Conservation (phyloP, 140 eudicot species). For the Anethum foeniculum region DNA sequence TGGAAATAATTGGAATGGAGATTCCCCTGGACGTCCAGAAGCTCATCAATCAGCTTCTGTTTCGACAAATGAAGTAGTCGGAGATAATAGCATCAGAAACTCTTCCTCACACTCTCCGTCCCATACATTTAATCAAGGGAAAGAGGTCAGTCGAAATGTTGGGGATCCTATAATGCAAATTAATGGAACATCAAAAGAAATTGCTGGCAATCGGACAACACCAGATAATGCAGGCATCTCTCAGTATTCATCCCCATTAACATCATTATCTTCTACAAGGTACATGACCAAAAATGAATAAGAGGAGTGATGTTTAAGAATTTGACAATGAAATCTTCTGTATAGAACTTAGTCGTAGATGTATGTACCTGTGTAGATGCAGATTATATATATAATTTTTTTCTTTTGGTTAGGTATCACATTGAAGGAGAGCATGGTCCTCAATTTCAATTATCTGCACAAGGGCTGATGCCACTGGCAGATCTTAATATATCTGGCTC, state of each 20-base stretch:
- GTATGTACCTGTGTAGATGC: slow-evolving; percentile 3
- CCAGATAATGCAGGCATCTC: slow-evolving; percentile 36
- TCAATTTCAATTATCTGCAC: slow-evolving; percentile 6
- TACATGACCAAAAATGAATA: slow-evolving; percentile 23
- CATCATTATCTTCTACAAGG: slow-evolving; percentile 54
- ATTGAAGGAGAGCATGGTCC: slow-evolving; percentile 37
- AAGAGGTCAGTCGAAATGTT: slow-evolving; percentile 19
- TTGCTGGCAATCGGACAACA: slow-evolving; percentile 31
- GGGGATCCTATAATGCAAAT: slow-evolving; percentile 23
- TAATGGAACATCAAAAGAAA: slow-evolving; percentile 31
- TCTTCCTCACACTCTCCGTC: slow-evolving; percentile 23
- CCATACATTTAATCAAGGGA: slow-evolving; percentile 20
- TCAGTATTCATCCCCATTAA: slow-evolving; percentile 37
- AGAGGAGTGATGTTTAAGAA: background rate
- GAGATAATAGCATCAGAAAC: slow-evolving; percentile 14
- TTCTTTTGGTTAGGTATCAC: slow-evolving; percentile 36
- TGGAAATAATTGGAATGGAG: slow-evolving; percentile 31
- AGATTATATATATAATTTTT: background rate
- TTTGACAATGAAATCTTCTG: background rate
- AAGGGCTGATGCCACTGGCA: slow-evolving; percentile 44
- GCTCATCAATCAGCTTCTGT: slow-evolving; percentile 20
- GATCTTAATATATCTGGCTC: slow-evolving; percentile 38
- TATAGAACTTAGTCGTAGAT: background rate
- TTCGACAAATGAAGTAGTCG: slow-evolving; percentile 21
- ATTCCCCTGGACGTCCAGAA: slow-evolving; percentile 18